Base-by-base conservation (phyloP, 208 protist genomes). In the Blechomonas ayalai region DNA sequence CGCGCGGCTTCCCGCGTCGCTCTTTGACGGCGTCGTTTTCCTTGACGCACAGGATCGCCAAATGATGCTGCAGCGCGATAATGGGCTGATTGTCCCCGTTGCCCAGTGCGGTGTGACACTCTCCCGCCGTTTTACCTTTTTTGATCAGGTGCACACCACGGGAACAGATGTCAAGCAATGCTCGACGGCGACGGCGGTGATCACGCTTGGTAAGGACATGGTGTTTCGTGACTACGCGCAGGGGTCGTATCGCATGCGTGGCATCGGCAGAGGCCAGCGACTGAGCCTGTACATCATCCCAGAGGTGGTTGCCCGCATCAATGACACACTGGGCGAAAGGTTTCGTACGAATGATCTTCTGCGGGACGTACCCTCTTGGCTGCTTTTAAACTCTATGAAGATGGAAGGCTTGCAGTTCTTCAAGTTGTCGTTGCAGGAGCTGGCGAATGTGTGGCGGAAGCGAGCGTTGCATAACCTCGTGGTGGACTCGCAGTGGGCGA, bases 181-280 rank as follows among this genome's bases (percentile, higher is more conserved):
- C 0, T 67, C 90, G 19, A 96, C 88, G 23, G 92, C 92, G 1
- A 58, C 60, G 9, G 92, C 95, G 7, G 84, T 95, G 19, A 62
- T 97, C 31, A 98, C 95, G 1, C 47, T 98, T 13, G 93, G 95
- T 37, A 98, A 98, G 66, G 95, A 98, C 61, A 90, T 98, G 54
- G 92, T 90, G 3, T 97, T 97, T 53, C 80, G 95, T 23, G 95
- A 97, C 61, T 97, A 97, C 53, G 92, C 90, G 1, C 90, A 96
- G 49, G 89, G 74, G 9, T 78, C 85, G 35, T 94, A 89, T 52
- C 76, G 85, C 32, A 97, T 97, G 92, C 84, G 95, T 26, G 92
- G 92, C 16, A 93, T 97, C 24, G 92, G 86, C 37, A 81, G 81
- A 26, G 92, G 95, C 2, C 90, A 97, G 65, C 83, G 73, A 5